Evolutionary conservation across 139 green algal species (phyloP), one percentile per base, ranked within the genome.

Genomic region (Chlorella sp.): DNA sequence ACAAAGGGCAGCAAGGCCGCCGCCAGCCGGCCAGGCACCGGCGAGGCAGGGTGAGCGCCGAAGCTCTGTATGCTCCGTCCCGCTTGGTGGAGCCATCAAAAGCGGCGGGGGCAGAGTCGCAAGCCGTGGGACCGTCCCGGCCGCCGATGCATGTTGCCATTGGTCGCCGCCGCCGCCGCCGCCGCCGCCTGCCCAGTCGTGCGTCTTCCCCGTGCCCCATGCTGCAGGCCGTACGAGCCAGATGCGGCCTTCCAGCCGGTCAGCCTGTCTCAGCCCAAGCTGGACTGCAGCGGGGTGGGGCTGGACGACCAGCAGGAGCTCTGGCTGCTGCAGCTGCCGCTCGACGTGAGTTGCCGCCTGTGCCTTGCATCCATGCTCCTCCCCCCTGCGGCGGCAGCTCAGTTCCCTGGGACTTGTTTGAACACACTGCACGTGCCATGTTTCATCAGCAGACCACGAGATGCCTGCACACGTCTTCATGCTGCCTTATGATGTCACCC

Each of bases 281-380:
- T 87, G 40, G 75, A 87, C 84, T 26, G 48, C 44, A 65, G 75
- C 51, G 11, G 44, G 32, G 51, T 58, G 58, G 64, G 6, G 41
- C 38, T 73, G 64, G 84, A 51, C 43, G 58, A 32, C 41, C 62
- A 82, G 30, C 56, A 84, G 74, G 85, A 88, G 78, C 77, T 88
- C 22, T 88, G 85, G 85, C 65, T 88, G 46, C 20, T 88, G 46
- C 85, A 88, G 77, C 38, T 88, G 46, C 85, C 85, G 4, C 36
- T 82, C 38, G 74, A 87, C 26, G 84, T 87, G 56, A 67, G 83
- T 41, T 1, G 32, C 19, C 3, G 17, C 17, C 7, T 30, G 9
- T 74, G 67, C 16, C 34, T 20, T 62, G 40, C 28, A 58, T 60
- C 13, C 41, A 43, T 17, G 22, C 28, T 68, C 24, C 26, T 68